Evolutionary conservation across 75 land plant species (phyloP).

Genomic region (Chamaecyparis obtusa): DNA sequence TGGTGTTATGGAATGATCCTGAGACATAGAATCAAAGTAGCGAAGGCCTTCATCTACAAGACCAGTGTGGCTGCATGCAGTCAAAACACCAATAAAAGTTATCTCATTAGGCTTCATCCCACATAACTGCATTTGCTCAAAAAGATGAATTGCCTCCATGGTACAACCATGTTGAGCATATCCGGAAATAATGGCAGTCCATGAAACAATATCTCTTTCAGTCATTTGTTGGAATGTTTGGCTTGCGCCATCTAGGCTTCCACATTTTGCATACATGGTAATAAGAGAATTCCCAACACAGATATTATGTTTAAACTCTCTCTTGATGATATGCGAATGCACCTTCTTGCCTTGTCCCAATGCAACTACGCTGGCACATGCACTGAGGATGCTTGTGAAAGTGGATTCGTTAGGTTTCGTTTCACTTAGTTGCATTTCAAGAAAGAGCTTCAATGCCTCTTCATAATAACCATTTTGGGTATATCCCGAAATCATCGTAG

Average conservation of each 20-base stretch:
- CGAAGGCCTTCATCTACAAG: slow-evolving; percentile 15
- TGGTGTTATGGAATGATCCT: slow-evolving; percentile 20
- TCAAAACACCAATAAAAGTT: slow-evolving; percentile 20
- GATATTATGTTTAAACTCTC: neutral
- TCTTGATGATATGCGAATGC: slow-evolving; percentile 13
- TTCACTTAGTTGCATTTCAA: slow-evolving; percentile 42
- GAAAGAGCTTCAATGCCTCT: slow-evolving; percentile 47
- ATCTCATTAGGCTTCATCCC: slow-evolving; percentile 19
- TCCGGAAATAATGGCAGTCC: slow-evolving; percentile 29
- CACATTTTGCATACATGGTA: slow-evolving; percentile 33
- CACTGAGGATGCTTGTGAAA: neutral
- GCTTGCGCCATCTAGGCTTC: slow-evolving; percentile 14
- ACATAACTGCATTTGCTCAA: slow-evolving; percentile 19
- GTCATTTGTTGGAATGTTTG: slow-evolving; percentile 18
- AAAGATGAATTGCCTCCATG: slow-evolving; percentile 13
- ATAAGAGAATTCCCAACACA: slow-evolving; percentile 23
- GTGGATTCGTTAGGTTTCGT: slow-evolving; percentile 15
- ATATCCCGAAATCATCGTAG: slow-evolving; percentile 20
- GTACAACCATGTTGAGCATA: slow-evolving; percentile 24
- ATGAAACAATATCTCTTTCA: slow-evolving; percentile 18
- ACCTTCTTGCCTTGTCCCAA: slow-evolving; percentile 26
- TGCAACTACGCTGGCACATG: slow-evolving; percentile 12
- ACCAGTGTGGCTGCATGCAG: slow-evolving; percentile 26
- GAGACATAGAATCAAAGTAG: slow-evolving; percentile 18
- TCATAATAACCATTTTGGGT: slow-evolving; percentile 28